Evolutionary conservation across 2,329 filamentous ascomycete species (phyloP).

Genomic region (Cercospora sesami): DNA sequence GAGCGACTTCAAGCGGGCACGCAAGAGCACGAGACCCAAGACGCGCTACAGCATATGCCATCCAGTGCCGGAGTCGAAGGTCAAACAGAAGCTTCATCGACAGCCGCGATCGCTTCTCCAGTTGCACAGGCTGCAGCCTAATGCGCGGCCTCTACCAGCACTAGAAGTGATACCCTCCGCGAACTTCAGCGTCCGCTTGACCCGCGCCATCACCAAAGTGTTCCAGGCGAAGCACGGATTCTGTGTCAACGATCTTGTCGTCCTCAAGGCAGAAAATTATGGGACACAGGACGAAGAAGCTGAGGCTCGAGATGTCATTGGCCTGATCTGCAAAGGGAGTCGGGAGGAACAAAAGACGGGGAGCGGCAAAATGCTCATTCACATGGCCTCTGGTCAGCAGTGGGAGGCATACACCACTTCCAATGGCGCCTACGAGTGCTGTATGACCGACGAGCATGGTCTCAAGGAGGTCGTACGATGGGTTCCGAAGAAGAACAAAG

Average conservation of each 20-base stretch:
- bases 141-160: conserved; percentile 63
- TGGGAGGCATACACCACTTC: conserved; percentile 48
- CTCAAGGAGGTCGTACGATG: conserved; percentile 64
- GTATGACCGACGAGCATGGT: conserved; percentile 59
- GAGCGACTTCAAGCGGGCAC: conserved; percentile 30
- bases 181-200: conserved; percentile 59
- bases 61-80: conserved; percentile 60
- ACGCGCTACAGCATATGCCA: conserved; percentile 68
- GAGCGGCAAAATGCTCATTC: conserved; percentile 66
- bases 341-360: conserved; percentile 48
- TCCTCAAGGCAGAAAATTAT: conserved; percentile 71
- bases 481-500: conserved; percentile 57
- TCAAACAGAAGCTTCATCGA: conserved; percentile 62
- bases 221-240: conserved; percentile 65
- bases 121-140: conserved; percentile 64
- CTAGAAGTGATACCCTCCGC: conserved; percentile 68
- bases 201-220: conserved; percentile 63
- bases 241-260: conserved; percentile 67
- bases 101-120: conserved; percentile 70
- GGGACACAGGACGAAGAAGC: conserved; percentile 53
- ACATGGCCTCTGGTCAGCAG: conserved; percentile 53
- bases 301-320: conserved; percentile 60
- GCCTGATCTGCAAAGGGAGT: conserved; percentile 60
- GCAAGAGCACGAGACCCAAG: conserved; percentile 49
- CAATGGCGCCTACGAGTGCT: conserved; percentile 58